Base-by-base conservation (phyloP, 345 rosid species). In the Linum trigynum region DNA sequence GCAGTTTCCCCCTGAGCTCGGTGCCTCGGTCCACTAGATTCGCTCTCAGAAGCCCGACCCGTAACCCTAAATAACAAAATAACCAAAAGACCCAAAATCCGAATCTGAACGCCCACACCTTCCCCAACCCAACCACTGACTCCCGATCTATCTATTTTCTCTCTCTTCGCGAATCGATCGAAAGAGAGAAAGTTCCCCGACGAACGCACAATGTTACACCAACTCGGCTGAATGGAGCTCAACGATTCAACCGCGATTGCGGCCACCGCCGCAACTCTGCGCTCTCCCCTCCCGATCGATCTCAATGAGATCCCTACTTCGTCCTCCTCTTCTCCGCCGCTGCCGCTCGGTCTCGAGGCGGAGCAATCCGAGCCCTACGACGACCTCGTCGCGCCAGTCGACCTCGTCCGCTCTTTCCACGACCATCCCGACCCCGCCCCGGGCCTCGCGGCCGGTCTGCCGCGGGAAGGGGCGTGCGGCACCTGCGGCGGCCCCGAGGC, bases 271-370 rank as follows among this genome's bases (percentile, higher is more conserved):
- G 7, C 64, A 4, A 35, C 61, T 61, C 72, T 71, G 73, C 97
- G 91, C 68, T 84, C 94, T 14, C 85, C 83, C 55, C 86, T 88
- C 50, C 86, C 76, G 57, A 90, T 90, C 84, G 97, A 92, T 87
- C 98, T 92, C 77, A 92, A 92, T 77, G 97, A 92, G 94, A 88
- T 90, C 83, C 98, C 98, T 51, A 51, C 86, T 73, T 23, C 32
- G 32, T 75, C 83, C 38, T 65, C 65, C 37, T 68, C 70, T 63
- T 62, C 55, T 35, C 61, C 63, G 35, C 62, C 48, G 57, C 11
- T 14, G 4, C 63, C 72, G 63, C 37, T 10, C 48, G 55, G 7
- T 59, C 53, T 57, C 55, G 76, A 48, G 63, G 63, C 65, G 39
- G 51, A 5, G 2, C 79, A 75, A 35, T 71, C 68, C 4, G 89